Conservation (phyloP, 495 filamentous ascomycete species). For the Podospora appendiculata region DNA sequence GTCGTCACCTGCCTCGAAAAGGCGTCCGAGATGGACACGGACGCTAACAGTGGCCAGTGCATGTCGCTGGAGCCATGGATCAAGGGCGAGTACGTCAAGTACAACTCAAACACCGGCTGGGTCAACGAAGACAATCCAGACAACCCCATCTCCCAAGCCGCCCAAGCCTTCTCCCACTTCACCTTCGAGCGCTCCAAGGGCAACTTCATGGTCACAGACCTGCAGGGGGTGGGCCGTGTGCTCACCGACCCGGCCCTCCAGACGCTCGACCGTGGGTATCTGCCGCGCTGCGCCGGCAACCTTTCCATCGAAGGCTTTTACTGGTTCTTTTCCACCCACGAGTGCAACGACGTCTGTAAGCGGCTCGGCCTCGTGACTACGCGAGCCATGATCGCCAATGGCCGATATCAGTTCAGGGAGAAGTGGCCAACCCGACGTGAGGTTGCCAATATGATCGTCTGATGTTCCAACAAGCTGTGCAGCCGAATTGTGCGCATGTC, state of each 20-base stretch:
- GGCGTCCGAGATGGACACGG: too few relatives aligned
- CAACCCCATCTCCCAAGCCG: slow-evolving; percentile 16
- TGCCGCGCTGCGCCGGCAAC: slow-evolving; percentile 22
- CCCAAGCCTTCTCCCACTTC: slow-evolving; percentile 36
- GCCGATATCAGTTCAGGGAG: slow-evolving; percentile 16
- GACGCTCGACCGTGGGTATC: slow-evolving; percentile 18
- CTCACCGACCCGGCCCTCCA: slow-evolving; percentile 31
- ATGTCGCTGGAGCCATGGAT: slow-evolving; percentile 29
- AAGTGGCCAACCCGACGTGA: slow-evolving; percentile 10
- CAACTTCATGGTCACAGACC: slow-evolving; percentile 22
- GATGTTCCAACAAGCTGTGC: slow-evolving; percentile 35
- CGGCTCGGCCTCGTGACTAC: slow-evolving; percentile 28
- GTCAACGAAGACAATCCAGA: slow-evolving; percentile 18
- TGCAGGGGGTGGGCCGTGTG: slow-evolving; percentile 26
- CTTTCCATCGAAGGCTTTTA: slow-evolving; percentile 25
- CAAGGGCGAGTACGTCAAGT: slow-evolving; percentile 28
- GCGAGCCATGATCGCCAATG: slow-evolving; percentile 12
- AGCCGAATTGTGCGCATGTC: slow-evolving; percentile 15
- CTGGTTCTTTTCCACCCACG: slow-evolving; percentile 29
- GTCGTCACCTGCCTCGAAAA: slow-evolving; percentile 20
- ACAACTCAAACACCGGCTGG: slow-evolving; percentile 27
- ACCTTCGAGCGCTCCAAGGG: slow-evolving; percentile 35
- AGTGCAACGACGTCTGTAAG: slow-evolving; percentile 30
- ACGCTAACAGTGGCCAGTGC: background rate
- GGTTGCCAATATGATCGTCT: slow-evolving; percentile 7